These are phyloP conservation scores for Sclerotinia minor DNA, from an alignment of 2,329 filamentous ascomycete species.

Conservation along the genomic window DNA sequence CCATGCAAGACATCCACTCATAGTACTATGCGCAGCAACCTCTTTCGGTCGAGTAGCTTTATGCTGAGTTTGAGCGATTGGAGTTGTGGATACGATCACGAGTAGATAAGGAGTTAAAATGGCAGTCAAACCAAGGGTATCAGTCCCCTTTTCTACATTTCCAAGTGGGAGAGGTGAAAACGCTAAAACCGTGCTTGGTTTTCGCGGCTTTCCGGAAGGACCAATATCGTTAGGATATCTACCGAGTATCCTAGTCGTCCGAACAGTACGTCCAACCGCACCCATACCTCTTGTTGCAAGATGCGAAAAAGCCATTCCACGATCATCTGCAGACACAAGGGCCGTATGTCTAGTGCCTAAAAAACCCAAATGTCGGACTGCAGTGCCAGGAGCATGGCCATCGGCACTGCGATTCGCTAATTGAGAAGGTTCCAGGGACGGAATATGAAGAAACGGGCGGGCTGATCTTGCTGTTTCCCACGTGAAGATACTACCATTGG, in stretches of 20 bases:
- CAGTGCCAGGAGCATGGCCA: slow-evolving; percentile 76
- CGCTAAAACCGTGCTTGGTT: slow-evolving; percentile 91
- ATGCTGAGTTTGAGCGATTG: slow-evolving; percentile 92
- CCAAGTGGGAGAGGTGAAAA: slow-evolving; percentile 89
- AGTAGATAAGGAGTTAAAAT: slow-evolving; percentile 94
- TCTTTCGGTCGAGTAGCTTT: slow-evolving; percentile 92
- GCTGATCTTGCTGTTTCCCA: slow-evolving; percentile 88
- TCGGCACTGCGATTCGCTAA: slow-evolving; percentile 67
- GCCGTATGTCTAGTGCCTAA: slow-evolving; percentile 91
- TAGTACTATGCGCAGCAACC: slow-evolving; percentile 80
- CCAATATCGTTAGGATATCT: slow-evolving; percentile 75
- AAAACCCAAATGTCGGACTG: slow-evolving; percentile 90
- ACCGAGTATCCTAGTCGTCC: slow-evolving; percentile 85
- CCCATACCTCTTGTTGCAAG: slow-evolving; percentile 89
- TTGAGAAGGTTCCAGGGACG: slow-evolving; percentile 68
- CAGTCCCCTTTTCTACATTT: slow-evolving; percentile 88
- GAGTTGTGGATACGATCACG: slow-evolving; percentile 96
- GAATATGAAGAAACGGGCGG: slow-evolving; percentile 84
- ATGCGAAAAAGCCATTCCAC: slow-evolving; percentile 97
- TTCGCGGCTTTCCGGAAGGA: slow-evolving; percentile 65
- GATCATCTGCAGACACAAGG: slow-evolving; percentile 89
- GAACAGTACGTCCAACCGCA: slow-evolving; percentile 79
- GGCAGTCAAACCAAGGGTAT: slow-evolving; percentile 85
- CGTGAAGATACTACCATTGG: slow-evolving; percentile 88
- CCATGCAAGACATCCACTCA: slow-evolving; percentile 95